These are phyloP conservation scores for Trichosporon inkin DNA, from an alignment of 1,284 basidiomycete genomes.

Conservation along the genomic window DNA sequence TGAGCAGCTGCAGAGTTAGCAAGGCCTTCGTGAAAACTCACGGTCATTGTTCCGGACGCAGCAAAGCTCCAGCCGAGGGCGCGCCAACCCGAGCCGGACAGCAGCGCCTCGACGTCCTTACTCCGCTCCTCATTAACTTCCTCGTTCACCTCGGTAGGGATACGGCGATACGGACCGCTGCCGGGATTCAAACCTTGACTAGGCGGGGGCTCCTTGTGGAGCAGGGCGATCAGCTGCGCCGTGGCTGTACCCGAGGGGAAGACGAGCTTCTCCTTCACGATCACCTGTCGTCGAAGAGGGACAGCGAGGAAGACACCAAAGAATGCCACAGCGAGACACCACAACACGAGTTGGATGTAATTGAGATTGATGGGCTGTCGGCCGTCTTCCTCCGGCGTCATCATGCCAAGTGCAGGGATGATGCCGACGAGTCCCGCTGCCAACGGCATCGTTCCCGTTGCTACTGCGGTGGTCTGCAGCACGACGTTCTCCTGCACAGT, in stretches of 20 bases:
- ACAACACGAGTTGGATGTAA: slow-evolving; percentile 67
- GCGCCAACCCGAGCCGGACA: slow-evolving; percentile 64
- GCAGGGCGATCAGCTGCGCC: slow-evolving; percentile 85
- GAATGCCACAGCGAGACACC: slow-evolving; percentile 71
- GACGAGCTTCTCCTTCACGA: slow-evolving; percentile 85
- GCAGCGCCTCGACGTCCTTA: slow-evolving; percentile 38
- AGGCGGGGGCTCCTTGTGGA: slow-evolving; percentile 58
- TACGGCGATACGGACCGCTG: slow-evolving; percentile 28
- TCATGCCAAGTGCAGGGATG: slow-evolving; percentile 77
- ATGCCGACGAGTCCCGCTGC: slow-evolving; percentile 94
- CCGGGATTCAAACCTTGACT: slow-evolving; percentile 20
- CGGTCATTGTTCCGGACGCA: slow-evolving; percentile 67
- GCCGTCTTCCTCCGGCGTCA: slow-evolving; percentile 71
- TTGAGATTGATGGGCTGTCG: slow-evolving; percentile 67
- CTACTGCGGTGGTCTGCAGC: slow-evolving; percentile 90
- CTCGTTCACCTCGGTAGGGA: slow-evolving; percentile 18
- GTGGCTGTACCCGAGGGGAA: slow-evolving; percentile 97
- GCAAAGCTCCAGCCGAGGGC: slow-evolving; percentile 70
- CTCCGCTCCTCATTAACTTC: slow-evolving; percentile 8
- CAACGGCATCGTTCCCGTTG: slow-evolving; percentile 78
- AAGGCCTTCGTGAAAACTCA: slow-evolving; percentile 47
- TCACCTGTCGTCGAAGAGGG: slow-evolving; percentile 90
- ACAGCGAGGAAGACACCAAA: slow-evolving; percentile 94
- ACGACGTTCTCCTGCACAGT: slow-evolving; percentile 87
- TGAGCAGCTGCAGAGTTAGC: slow-evolving; percentile 50